Conservation (phyloP, 1,139 yeast species). For the Pneumocystis oryctolagi region DNA sequence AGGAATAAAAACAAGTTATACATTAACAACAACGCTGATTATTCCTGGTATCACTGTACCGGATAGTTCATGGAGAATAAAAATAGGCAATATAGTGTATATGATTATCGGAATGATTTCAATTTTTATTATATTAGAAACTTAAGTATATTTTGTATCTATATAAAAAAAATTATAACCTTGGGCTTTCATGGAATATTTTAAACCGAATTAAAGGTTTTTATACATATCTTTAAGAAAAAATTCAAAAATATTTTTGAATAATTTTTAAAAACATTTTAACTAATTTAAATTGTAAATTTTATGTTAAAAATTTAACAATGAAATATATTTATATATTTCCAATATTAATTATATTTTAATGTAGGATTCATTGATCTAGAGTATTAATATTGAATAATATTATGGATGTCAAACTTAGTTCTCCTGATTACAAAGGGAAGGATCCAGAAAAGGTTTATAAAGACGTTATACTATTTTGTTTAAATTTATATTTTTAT, state of each 20-base stretch:
- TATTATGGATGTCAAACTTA: constrained; percentile 55
- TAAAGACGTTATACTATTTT: constrained; percentile 27
- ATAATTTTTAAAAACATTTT: too few relatives aligned
- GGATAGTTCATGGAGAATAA: background rate
- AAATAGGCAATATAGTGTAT: background rate
- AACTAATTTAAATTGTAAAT: too few relatives aligned
- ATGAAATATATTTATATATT: too few relatives aligned
- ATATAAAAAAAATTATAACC: too few relatives aligned
- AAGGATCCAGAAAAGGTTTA: constrained; percentile 60
- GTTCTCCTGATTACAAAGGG: constrained; percentile 83
- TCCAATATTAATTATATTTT: too few relatives aligned
- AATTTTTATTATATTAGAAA: background rate
- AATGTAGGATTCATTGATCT: too few relatives aligned
- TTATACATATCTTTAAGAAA: too few relatives aligned
- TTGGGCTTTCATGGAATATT: too few relatives aligned
- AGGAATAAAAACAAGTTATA: background rate
- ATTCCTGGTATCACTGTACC: background rate
- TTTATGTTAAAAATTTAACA: too few relatives aligned
- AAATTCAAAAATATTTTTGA: too few relatives aligned
- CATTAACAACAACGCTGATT: background rate
- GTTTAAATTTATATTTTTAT: background rate
- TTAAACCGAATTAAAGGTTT: too few relatives aligned
- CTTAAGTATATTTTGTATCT: background rate
- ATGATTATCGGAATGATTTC: background rate
- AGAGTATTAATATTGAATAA: too few relatives aligned